Conservation (phyloP, 257 asterid species). For the Lycium ferocissimum region DNA sequence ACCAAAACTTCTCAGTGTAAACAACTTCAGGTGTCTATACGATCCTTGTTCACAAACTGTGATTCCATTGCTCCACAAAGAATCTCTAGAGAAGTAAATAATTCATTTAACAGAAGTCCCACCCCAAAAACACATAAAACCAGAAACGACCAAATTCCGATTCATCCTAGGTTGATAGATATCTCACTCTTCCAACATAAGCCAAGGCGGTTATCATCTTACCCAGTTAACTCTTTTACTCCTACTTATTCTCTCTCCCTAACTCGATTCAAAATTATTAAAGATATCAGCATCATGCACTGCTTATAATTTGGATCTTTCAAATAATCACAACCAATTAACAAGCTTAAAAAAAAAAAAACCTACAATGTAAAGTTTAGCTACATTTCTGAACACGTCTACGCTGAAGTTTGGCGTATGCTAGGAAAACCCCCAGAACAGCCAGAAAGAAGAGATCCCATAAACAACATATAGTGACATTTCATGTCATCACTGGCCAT, state of each 20-base stretch:
- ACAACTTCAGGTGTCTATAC: not conserved
- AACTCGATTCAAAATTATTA: not conserved
- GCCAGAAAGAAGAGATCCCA: not conserved
- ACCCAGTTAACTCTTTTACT: not conserved
- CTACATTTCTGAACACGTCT: slow-evolving; percentile 5
- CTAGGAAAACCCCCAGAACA: not conserved
- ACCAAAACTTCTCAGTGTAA: not conserved
- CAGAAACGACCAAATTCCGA: not conserved
- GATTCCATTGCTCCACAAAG: not conserved
- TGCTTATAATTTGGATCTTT: not conserved
- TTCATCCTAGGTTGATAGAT: not conserved
- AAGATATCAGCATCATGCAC: not conserved
- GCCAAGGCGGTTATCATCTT: not conserved
- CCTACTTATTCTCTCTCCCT: not conserved
- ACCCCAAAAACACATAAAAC: not conserved
- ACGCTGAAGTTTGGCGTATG: not conserved
- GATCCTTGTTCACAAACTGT: not conserved
- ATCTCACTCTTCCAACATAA: not conserved
- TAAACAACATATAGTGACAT: not conserved
- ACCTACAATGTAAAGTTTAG: not conserved
- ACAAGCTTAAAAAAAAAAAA: not conserved
- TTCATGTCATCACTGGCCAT: not conserved
- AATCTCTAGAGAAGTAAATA: not conserved
- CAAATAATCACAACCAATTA: not conserved
- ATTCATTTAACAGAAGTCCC: not conserved